phyloP scores from a whole-genome alignment of 495 filamentous ascomycete species.

The Neurospora sp. region DNA sequence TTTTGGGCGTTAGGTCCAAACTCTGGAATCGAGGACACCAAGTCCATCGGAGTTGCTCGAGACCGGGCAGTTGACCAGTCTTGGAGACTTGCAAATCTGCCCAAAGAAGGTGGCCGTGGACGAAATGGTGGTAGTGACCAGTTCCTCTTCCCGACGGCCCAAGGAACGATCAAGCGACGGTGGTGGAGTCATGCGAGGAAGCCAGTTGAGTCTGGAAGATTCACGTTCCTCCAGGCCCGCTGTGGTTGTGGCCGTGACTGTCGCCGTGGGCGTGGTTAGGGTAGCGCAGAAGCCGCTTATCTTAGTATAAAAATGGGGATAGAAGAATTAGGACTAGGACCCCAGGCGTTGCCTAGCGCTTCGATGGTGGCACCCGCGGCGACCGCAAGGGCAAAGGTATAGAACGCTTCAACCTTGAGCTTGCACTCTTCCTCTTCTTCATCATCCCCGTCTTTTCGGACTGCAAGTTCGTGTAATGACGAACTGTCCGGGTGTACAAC shows the following conservation, averaged over 20 bases:
- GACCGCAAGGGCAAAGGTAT: conserved; percentile 40
- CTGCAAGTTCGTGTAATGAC: background rate
- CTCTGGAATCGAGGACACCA: background rate
- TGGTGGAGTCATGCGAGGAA: background rate
- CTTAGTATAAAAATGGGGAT: conserved; percentile 46
- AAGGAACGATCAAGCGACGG: conserved; percentile 17
- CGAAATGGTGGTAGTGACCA: conserved; percentile 27
- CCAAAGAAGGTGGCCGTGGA: conserved; percentile 28
- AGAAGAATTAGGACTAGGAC: conserved; percentile 33
- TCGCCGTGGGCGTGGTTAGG: conserved; percentile 14
- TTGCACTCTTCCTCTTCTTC: conserved; percentile 30
- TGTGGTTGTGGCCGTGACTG: conserved; percentile 8
- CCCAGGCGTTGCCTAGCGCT: conserved; percentile 32
- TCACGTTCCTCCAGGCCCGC: background rate
- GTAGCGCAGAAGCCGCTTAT: conserved; percentile 36
- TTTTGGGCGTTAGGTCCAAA: background rate
- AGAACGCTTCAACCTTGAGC: conserved; percentile 35
- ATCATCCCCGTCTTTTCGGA: background rate
- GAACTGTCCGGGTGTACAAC: background rate
- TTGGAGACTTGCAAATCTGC: conserved; percentile 26
- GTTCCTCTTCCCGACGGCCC: conserved; percentile 8
- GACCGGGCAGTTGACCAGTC: conserved; percentile 36
- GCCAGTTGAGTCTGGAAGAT: background rate
- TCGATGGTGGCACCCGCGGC: conserved; percentile 40
- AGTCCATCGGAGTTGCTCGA: conserved; percentile 17